Conservation (phyloP, 2,329 filamentous ascomycete species). For the Cordyceps cateniannulata region DNA sequence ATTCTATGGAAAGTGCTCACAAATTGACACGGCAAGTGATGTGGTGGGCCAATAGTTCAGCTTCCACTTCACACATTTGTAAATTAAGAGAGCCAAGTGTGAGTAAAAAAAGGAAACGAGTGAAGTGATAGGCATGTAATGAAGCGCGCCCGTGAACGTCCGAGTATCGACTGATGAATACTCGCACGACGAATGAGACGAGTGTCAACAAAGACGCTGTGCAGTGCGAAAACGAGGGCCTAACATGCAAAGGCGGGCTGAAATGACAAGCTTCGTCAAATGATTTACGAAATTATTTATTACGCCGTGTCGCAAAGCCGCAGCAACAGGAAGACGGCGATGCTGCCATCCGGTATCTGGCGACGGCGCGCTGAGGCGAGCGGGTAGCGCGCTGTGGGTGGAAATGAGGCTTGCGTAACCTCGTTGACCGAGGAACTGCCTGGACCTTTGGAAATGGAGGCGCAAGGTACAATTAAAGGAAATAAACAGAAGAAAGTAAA, state of each 20-base stretch:
- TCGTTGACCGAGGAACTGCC: neutral
- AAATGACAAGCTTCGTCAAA: no score
- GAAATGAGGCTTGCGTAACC: constrained; percentile 4
- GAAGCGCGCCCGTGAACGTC: no score
- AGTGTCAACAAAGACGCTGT: neutral
- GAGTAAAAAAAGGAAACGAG: no score
- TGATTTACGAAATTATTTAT: neutral
- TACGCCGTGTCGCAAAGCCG: neutral
- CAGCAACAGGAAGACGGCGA: neutral
- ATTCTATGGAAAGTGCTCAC: no score
- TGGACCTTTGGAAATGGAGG: neutral
- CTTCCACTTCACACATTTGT: no score
- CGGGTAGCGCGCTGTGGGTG: neutral
- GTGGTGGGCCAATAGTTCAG: no score
- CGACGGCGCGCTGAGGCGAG: neutral
- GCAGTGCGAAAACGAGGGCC: no score
- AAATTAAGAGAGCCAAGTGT: no score
- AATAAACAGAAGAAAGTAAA: neutral
- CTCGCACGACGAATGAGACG: neutral
- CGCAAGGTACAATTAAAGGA: neutral
- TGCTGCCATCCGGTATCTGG: neutral
- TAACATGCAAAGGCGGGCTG: no score
- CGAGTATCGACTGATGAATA: no score
- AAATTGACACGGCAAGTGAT: no score
- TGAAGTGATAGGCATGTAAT: no score